Conservation (phyloP, 257 asterid species). For the Oldenlandia corymbosa region DNA sequence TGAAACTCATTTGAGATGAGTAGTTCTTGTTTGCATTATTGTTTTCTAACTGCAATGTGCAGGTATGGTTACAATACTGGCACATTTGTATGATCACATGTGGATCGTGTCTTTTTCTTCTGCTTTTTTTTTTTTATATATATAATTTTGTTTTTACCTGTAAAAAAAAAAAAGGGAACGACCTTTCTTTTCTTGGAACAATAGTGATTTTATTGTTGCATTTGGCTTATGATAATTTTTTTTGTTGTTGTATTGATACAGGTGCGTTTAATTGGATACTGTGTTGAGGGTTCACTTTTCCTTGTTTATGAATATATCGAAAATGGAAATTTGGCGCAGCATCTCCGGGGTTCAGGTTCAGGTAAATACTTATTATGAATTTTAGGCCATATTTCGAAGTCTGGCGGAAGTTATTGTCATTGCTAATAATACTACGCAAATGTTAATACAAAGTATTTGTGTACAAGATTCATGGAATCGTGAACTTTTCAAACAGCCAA, state of each 20-base stretch:
- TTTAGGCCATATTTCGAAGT: neutral
- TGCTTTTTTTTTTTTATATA: too few relatives aligned
- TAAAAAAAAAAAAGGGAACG: too few relatives aligned
- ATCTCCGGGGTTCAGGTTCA: slow-evolving; percentile 79
- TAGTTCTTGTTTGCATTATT: neutral
- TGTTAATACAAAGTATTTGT: neutral
- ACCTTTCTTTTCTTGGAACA: too few relatives aligned
- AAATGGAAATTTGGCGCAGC: slow-evolving; percentile 86
- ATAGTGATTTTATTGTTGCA: neutral
- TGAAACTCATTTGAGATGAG: neutral
- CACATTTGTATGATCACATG: too few relatives aligned
- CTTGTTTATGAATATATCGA: slow-evolving; percentile 88
- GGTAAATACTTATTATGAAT: slow-evolving; percentile 29
- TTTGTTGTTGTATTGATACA: slow-evolving; percentile 27
- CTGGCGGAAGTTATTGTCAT: slow-evolving; percentile 5
- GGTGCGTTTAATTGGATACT: slow-evolving; percentile 96
- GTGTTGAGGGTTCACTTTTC: slow-evolving; percentile 93
- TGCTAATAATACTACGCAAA: neutral
- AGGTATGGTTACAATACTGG: neutral
- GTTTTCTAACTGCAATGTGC: neutral
- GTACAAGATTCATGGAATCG: neutral
- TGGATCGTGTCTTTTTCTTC: neutral
- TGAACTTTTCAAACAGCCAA: too few relatives aligned
- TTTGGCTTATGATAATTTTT: slow-evolving; percentile 11
- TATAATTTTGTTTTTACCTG: too few relatives aligned